Base-by-base conservation (phyloP, 768 basidiomycete genomes). In the Phlebiopsis gigantea region DNA sequence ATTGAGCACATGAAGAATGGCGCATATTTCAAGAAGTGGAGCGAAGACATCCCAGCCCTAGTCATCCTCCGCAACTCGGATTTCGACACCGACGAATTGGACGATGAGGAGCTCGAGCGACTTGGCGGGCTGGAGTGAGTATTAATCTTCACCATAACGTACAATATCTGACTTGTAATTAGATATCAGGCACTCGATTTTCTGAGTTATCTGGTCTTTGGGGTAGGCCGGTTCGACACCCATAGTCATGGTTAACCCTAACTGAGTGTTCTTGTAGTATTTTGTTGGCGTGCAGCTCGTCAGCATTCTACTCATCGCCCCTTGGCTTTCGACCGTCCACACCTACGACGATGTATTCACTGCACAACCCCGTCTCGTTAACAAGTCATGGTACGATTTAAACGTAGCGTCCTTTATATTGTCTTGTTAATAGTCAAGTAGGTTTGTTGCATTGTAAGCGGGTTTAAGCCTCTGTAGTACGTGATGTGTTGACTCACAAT, bases 61-160 rank as follows among this genome's bases (percentile, higher is more conserved):
- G 68, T 77, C 10, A 78, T 84, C 5, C 81, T 82, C 4, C 71
- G 84, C 19, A 89, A 88, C 63, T 84, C 81, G 5, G 72, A 79
- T 59, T 80, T 84, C 59, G 68, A 72, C 41, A 78, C 74, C 12
- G 79, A 80, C 29, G 76, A 68, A 59, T 66, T 93, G 64, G 80
- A 78, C 2, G 78, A 82, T 59, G 85, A 88, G 19, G 79, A 90
- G 65, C 65, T 88, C 55, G 88, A 90, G 65, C 77, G 84, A 60
- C 69, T 93, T 17, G 88, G 89, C 2, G 89, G 89, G 0, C 80
- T 87, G 22, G 90, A 93, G 71, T 90, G 85, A 67, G 60, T 55
- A 3, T 14, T 9, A 14, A 4, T 9, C 25, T 8, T 3, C 41
- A n/a, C 17, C 39, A 19, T 24, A 15, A 15, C 4, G 3, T 17